Conservation (phyloP, 179 eudicot genomes). For the Camellia oleifera region DNA sequence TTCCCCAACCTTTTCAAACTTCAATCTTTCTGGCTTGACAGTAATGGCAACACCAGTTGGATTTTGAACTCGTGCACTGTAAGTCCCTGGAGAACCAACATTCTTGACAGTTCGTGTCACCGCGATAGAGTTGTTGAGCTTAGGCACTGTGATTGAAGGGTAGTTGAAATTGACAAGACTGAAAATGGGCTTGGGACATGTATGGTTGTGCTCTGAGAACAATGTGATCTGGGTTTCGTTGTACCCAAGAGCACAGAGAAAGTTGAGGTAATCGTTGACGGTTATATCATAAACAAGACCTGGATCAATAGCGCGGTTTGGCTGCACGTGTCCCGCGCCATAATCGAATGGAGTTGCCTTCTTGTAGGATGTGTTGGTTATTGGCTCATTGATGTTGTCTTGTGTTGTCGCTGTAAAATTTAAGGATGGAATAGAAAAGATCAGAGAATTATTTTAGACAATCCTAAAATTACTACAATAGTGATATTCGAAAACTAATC, state of each 20-base stretch:
- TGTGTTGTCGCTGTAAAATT: slow-evolving; percentile 49
- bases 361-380: slow-evolving; percentile 48
- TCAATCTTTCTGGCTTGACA: slow-evolving; percentile 44
- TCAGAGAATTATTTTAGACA: background rate
- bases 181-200: slow-evolving; percentile 38
- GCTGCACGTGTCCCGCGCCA: slow-evolving; percentile 83
- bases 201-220: slow-evolving; percentile 32
- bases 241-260: slow-evolving; percentile 63
- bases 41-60: slow-evolving; percentile 46
- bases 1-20: slow-evolving; percentile 51
- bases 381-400: slow-evolving; percentile 55
- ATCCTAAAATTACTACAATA: no score
- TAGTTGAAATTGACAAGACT: slow-evolving; percentile 59
- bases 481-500: no score
- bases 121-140: slow-evolving; percentile 46
- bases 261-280: slow-evolving; percentile 56
- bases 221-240: slow-evolving; percentile 40
- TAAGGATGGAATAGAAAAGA: background rate
- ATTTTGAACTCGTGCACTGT: slow-evolving; percentile 33
- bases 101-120: slow-evolving; percentile 65
- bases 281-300: slow-evolving; percentile 74
- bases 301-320: slow-evolving; percentile 81
- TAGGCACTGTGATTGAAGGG: slow-evolving; percentile 78
- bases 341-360: slow-evolving; percentile 73
- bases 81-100: slow-evolving; percentile 68